Conservation (phyloP, 768 basidiomycete species). For the Tricholoma flavovirens region DNA sequence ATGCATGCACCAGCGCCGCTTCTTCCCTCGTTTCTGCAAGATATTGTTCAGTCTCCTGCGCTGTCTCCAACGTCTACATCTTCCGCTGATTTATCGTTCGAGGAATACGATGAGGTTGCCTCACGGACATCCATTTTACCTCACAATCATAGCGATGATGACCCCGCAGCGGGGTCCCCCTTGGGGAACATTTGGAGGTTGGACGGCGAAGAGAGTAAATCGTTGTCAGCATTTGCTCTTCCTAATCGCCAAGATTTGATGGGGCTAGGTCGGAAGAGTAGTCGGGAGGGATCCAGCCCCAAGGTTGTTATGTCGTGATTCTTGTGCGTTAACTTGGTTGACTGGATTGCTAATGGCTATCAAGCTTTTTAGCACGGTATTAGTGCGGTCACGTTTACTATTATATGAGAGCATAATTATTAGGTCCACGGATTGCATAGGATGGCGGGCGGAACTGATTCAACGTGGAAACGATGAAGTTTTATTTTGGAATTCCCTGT, state of each 20-base stretch:
- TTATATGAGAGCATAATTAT: slow-evolving; percentile 6
- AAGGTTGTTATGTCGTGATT: slow-evolving; percentile 17
- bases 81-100: slow-evolving; percentile 60
- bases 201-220: slow-evolving; percentile 65
- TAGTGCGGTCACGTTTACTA: slow-evolving; percentile 7
- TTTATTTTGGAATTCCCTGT: background rate
- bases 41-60: slow-evolving; percentile 65
- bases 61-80: slow-evolving; percentile 60
- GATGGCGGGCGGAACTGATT: background rate
- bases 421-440: background rate
- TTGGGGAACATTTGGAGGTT: slow-evolving; percentile 64
- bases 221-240: slow-evolving; percentile 44
- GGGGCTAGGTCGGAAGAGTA: slow-evolving; percentile 33
- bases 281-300: slow-evolving; percentile 28
- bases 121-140: slow-evolving; percentile 24
- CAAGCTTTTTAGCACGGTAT: background rate
- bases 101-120: slow-evolving; percentile 44
- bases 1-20: slow-evolving; percentile 45
- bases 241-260: slow-evolving; percentile 34
- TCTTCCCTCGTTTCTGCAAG: slow-evolving; percentile 74
- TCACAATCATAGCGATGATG: slow-evolving; percentile 22
- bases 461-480: background rate
- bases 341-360: background rate
- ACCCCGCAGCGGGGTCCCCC: slow-evolving; percentile 25
- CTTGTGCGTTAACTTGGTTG: slow-evolving; percentile 1